These are phyloP conservation scores for Candida dubliniensis DNA, from an alignment of 1,139 yeast species.

Conservation along the genomic window DNA sequence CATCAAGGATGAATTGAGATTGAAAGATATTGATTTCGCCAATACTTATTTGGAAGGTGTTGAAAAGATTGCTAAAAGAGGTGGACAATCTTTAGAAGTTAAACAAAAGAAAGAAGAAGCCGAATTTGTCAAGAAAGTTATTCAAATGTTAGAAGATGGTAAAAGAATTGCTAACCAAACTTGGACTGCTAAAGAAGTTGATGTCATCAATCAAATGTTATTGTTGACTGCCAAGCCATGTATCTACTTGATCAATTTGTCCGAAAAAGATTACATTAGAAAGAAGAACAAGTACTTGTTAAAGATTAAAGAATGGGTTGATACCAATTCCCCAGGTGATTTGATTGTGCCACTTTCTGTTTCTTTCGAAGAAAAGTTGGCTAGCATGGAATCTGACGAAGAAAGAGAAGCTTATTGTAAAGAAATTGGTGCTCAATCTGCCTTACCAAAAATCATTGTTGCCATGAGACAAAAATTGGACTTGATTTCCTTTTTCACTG, in stretches of 20 bases:
- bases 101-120: conserved; percentile 94
- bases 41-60: conserved; percentile 85
- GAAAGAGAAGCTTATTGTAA: conserved; percentile 92
- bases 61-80: conserved; percentile 84
- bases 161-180: conserved; percentile 87
- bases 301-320: conserved; percentile 96
- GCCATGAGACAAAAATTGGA: conserved; percentile 83
- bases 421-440: conserved; percentile 79
- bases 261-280: conserved; percentile 92
- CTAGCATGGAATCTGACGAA: conserved; percentile 84
- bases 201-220: conserved; percentile 81
- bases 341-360: conserved; percentile 92
- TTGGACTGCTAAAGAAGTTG: conserved; percentile 92
- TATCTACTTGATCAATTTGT: conserved; percentile 89
- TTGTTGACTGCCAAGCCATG: conserved; percentile 94
- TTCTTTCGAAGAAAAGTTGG: conserved; percentile 87
- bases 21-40: conserved; percentile 95
- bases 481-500: conserved; percentile 80
- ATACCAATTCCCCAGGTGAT: conserved; percentile 91
- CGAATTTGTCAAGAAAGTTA: conserved; percentile 72
- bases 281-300: conserved; percentile 95
- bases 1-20: conserved; percentile 86
- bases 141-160: conserved; percentile 74
- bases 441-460: conserved; percentile 83
- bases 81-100: conserved; percentile 94